phyloP scores from a whole-genome alignment of 306 rosid species.

The Quillaja saponaria region DNA sequence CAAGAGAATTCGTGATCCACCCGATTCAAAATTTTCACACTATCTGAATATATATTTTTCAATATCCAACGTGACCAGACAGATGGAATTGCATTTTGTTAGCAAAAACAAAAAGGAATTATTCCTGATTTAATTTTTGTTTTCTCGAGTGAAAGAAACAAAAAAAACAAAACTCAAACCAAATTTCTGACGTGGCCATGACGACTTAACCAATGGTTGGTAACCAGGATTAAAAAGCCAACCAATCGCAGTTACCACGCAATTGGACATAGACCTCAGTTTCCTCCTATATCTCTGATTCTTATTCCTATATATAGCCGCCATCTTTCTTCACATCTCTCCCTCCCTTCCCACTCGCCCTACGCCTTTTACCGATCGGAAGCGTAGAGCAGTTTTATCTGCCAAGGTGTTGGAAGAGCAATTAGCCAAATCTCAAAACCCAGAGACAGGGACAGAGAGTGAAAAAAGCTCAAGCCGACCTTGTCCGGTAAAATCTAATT shows the following conservation, averaged over 20 bases:
- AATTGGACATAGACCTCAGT: not conserved
- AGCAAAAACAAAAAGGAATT: too few species aligned
- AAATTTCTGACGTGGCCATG: not conserved
- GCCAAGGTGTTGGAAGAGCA: too few species aligned
- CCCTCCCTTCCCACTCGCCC: not conserved
- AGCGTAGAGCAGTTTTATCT: conserved; percentile 42
- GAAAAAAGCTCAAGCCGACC: not conserved
- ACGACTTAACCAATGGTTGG: conserved; percentile 23
- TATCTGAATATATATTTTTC: too few species aligned
- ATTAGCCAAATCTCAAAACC: not conserved
- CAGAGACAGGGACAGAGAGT: not conserved
- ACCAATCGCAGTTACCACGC: not conserved
- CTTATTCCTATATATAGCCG: conserved; percentile 49
- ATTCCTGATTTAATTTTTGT: too few species aligned
- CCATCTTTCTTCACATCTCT: too few species aligned
- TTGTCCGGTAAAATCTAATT: conserved; percentile 27
- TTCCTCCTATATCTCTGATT: not conserved
- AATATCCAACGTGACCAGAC: too few species aligned
- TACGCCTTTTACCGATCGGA: conserved; percentile 50
- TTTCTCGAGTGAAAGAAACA: too few species aligned
- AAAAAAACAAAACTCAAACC: too few species aligned
- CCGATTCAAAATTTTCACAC: too few species aligned
- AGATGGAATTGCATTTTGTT: too few species aligned
- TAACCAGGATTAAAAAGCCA: not conserved
- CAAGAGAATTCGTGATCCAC: too few species aligned